These are phyloP conservation scores for Ogataea nakhonphanomensis DNA, from an alignment of 805 yeast species.

Conservation along the genomic window DNA sequence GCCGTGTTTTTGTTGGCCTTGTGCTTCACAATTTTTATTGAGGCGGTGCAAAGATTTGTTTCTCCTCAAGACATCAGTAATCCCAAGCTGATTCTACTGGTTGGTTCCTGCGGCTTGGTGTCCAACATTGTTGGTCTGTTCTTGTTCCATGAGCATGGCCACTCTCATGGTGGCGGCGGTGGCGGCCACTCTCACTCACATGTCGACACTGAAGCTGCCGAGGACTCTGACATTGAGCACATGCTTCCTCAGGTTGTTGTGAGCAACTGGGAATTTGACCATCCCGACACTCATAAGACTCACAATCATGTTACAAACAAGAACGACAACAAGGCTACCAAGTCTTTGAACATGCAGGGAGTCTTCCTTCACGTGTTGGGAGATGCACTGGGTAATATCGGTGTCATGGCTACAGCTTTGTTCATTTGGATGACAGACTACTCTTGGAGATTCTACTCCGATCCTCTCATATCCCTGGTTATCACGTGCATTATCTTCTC, in stretches of 20 bases:
- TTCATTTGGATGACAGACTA: slow-evolving; percentile 93
- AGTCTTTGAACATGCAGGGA: slow-evolving; percentile 95
- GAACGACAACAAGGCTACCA: slow-evolving; percentile 30
- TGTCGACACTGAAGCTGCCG: slow-evolving; percentile 5
- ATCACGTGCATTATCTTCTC: slow-evolving; percentile 88
- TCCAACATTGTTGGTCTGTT: slow-evolving; percentile 83
- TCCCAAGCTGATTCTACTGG: slow-evolving; percentile 78
- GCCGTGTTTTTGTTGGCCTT: slow-evolving; percentile 91
- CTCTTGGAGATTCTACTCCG: slow-evolving; percentile 82
- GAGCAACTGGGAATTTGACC: slow-evolving; percentile 11
- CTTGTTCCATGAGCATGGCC: slow-evolving; percentile 86
- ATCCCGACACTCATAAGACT: slow-evolving; percentile 16
- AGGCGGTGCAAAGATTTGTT: slow-evolving; percentile 86
- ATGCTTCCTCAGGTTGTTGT: slow-evolving; percentile 29
- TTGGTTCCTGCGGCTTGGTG: slow-evolving; percentile 77
- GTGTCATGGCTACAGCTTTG: slow-evolving; percentile 85
- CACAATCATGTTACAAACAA: slow-evolving; percentile 27
- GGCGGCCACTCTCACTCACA: slow-evolving; percentile 23
- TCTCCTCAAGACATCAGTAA: slow-evolving; percentile 75
- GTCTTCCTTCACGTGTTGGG: slow-evolving; percentile 94
- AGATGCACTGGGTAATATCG: slow-evolving; percentile 93
- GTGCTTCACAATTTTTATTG: slow-evolving; percentile 87
- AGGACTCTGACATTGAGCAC: slow-evolving; percentile 26
- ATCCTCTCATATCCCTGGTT: slow-evolving; percentile 80
- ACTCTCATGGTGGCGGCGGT: slow-evolving; percentile 40